Conservation (phyloP, 177 flowering plant species). For the Vitis hybrid region DNA sequence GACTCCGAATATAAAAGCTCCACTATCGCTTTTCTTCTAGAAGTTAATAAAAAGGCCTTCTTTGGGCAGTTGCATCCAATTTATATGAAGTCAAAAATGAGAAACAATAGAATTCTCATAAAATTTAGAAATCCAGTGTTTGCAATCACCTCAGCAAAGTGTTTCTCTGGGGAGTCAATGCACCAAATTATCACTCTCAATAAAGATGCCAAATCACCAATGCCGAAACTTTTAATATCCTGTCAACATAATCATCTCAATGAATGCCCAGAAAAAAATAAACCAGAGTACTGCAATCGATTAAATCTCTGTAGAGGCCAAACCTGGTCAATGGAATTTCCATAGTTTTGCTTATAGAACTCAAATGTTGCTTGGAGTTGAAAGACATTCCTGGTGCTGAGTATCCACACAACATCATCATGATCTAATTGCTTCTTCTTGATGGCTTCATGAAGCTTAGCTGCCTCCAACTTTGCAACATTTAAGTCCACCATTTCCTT, state of each 20-base stretch:
- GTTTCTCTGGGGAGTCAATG: slow-evolving; percentile 66
- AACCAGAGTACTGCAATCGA: background rate
- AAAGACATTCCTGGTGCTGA: slow-evolving; percentile 57
- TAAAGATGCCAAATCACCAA: slow-evolving; percentile 43
- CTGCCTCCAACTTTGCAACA: slow-evolving; percentile 57
- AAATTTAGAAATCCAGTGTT: background rate
- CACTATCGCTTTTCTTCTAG: background rate
- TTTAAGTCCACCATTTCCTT: slow-evolving; percentile 46
- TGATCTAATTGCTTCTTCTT: slow-evolving; percentile 44
- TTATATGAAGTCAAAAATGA: background rate
- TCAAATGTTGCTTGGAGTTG: slow-evolving; percentile 76
- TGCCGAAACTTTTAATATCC: slow-evolving; percentile 51
- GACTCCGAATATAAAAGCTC: background rate
- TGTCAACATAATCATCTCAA: slow-evolving; percentile 19
- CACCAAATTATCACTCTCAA: slow-evolving; percentile 51
- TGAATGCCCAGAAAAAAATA: background rate
- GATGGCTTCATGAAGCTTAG: slow-evolving; percentile 49
- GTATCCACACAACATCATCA: slow-evolving; percentile 53
- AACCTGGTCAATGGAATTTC: slow-evolving; percentile 62
- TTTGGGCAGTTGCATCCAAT: background rate
- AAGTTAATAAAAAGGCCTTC: background rate
- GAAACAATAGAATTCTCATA: too few species aligned
- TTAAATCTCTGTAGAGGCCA: background rate
- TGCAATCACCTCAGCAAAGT: slow-evolving; percentile 69
- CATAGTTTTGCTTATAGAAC: slow-evolving; percentile 47